A percentile compares a stretch with the other conserved stretches of the same genome.
phyloP scores from a whole-genome alignment of 1,139 yeast genomes.

The Dujonia santamariae region DNA sequence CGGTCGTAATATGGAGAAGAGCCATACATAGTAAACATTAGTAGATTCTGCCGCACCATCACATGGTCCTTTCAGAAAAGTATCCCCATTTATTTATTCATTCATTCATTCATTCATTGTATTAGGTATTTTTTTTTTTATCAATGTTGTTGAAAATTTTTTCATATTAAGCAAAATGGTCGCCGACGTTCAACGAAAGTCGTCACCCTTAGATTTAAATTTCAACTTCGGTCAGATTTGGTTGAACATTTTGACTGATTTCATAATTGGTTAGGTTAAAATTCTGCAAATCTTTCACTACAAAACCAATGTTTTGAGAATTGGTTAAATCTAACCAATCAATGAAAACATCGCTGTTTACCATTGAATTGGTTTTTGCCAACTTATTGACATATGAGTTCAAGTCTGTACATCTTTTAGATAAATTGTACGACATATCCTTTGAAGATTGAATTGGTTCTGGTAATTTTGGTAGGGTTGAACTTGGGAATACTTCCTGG shows the following conservation, averaged over 20 bases:
- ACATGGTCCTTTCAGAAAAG: too few species aligned
- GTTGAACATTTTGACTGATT: conserved; percentile 8
- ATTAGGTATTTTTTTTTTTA: too few species aligned
- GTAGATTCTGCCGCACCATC: too few species aligned
- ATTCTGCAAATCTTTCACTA: conserved; percentile 1
- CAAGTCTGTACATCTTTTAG: conserved; percentile 22
- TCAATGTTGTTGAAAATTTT: too few species aligned
- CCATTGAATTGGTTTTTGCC: background rate
- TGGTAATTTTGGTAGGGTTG: conserved; percentile 39
- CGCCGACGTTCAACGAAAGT: too few species aligned
- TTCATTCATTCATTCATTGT: too few species aligned
- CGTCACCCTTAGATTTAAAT: background rate
- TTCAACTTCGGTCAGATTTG: conserved; percentile 7
- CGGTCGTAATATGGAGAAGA: too few species aligned
- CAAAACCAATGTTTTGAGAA: conserved; percentile 4
- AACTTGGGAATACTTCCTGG: conserved; percentile 13
- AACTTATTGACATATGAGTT: conserved; percentile 19
- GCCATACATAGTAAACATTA: too few species aligned
- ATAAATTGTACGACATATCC: conserved; percentile 8
- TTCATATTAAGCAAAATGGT: too few species aligned
- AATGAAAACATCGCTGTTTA: conserved; percentile 15
- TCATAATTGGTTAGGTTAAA: conserved; percentile 6
- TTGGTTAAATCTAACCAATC: conserved; percentile 29
- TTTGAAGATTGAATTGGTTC: conserved; percentile 33
- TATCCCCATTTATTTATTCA: too few species aligned